A percentile compares a stretch with the other conserved stretches of the same genome.
Conservation (phyloP, 2,329 filamentous ascomycete species). For the Harringtonia aguacate region DNA sequence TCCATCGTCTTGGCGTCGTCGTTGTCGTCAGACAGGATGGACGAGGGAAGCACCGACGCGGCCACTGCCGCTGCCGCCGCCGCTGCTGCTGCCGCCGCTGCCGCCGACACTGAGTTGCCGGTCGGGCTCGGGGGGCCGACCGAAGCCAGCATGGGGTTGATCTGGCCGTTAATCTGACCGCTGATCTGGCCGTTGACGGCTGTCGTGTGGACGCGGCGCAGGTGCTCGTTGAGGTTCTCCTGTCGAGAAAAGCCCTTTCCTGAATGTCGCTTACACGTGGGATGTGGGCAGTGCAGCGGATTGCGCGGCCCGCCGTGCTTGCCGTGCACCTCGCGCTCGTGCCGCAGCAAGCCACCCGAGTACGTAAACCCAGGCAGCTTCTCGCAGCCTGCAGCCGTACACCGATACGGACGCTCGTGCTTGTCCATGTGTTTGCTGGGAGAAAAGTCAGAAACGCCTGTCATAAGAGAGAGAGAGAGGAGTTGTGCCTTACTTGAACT, state of each 20-base stretch:
- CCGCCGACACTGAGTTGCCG: background rate
- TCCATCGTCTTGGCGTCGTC: conserved; percentile 7
- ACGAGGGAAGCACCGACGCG: background rate
- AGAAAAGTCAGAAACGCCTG: background rate
- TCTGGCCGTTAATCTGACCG: background rate
- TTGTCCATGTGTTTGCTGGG: conserved; percentile 95
- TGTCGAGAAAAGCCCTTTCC: conserved; percentile 87
- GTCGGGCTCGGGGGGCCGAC: background rate
- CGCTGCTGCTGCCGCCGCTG: background rate
- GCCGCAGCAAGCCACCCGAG: conserved; percentile 76
- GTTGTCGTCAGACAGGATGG: conserved; percentile 1
- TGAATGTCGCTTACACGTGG: conserved; percentile 78
- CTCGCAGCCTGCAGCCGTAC: conserved; percentile 69
- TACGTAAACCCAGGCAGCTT: conserved; percentile 94
- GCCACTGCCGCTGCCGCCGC: background rate
- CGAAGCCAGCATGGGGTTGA: background rate
- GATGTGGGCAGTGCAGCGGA: conserved; percentile 73
- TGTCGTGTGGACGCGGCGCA: conserved; percentile 71
- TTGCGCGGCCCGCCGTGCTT: conserved; percentile 85
- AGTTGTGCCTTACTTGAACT: conserved; percentile 94
- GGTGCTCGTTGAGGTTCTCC: conserved; percentile 89
- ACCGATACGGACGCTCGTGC: conserved; percentile 88
- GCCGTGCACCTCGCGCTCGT: conserved; percentile 88
- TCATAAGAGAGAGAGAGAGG: background rate
- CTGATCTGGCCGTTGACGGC: background rate